These are phyloP conservation scores for Isoetes taiwanensis DNA, from an alignment of 75 land plant genomes.

Conservation along the genomic window DNA sequence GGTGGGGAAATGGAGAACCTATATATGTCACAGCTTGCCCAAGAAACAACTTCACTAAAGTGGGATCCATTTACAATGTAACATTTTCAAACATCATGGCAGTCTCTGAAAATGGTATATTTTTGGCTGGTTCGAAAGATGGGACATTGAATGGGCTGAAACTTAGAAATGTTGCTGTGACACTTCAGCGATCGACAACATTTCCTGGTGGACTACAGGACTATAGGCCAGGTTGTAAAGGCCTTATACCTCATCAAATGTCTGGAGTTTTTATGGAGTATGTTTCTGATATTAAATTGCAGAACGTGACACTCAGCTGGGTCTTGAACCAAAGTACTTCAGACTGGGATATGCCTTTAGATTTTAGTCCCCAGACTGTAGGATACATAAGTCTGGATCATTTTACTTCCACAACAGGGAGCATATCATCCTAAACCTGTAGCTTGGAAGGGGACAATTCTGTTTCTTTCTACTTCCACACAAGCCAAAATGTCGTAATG, in stretches of 20 bases:
- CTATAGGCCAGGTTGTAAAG: slow-evolving; percentile 85
- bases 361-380: slow-evolving; percentile 46
- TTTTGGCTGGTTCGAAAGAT: slow-evolving; percentile 51
- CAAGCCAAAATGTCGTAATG: no score
- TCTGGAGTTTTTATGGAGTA: slow-evolving; percentile 75
- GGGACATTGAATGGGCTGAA: slow-evolving; percentile 35
- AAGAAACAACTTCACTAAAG: slow-evolving; percentile 26
- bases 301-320: slow-evolving; percentile 63
- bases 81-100: slow-evolving; percentile 53
- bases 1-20: slow-evolving; percentile 97
- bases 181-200: slow-evolving; percentile 49
- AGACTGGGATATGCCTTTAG: slow-evolving; percentile 44
- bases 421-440: no score
- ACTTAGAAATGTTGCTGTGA: slow-evolving; percentile 48
- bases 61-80: slow-evolving; percentile 51
- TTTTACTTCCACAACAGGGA: slow-evolving; percentile 33
- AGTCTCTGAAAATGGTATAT: slow-evolving; percentile 68
- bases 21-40: slow-evolving; percentile 80
- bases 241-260: slow-evolving; percentile 46
- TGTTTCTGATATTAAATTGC: slow-evolving; percentile 35
- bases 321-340: not conserved
- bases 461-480: no score
- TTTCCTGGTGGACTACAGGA: slow-evolving; percentile 66
- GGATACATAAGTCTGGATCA: slow-evolving; percentile 26
- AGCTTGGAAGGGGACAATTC: no score